These are phyloP conservation scores for Xylogone sp. DNA, from an alignment of 2,329 filamentous ascomycete genomes.

Conservation along the genomic window DNA sequence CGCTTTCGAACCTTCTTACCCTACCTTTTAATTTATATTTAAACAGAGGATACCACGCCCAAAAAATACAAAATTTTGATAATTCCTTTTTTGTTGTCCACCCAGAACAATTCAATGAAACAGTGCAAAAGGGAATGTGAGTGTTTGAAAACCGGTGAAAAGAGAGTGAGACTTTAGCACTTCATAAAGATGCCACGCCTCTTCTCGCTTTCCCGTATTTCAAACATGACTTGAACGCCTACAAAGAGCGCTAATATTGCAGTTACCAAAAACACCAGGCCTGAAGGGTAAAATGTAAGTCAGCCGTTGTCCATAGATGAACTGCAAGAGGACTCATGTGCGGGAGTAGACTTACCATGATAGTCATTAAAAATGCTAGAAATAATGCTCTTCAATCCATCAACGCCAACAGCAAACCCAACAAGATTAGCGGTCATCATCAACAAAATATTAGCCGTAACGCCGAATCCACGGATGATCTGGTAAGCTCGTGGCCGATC, in stretches of 20 bases:
- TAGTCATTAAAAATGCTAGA: slow-evolving; percentile 72
- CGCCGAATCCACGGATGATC: slow-evolving; percentile 75
- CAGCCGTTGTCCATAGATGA: not conserved
- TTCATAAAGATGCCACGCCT: slow-evolving; percentile 78
- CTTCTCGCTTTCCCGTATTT: slow-evolving; percentile 81
- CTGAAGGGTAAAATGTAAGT: slow-evolving; percentile 32
- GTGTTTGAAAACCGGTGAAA: no score
- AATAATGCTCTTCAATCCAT: slow-evolving; percentile 77
- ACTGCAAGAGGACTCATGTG: no score
- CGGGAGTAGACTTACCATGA: slow-evolving; percentile 60
- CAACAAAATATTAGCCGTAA: slow-evolving; percentile 81
- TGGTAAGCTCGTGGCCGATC: slow-evolving; percentile 68
- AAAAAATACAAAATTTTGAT: no score
- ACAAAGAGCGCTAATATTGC: slow-evolving; percentile 77
- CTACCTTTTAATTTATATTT: no score
- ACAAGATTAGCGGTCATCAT: slow-evolving; percentile 96
- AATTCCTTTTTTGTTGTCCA: no score
- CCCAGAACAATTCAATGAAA: no score
- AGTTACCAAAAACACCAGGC: slow-evolving; percentile 66
- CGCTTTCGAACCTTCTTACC: no score
- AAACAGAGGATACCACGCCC: no score
- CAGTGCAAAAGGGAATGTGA: no score
- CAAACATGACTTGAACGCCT: slow-evolving; percentile 93
- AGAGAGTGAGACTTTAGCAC: slow-evolving; percentile 60
- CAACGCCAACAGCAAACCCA: slow-evolving; percentile 87